A percentile compares a stretch with the other conserved stretches of the same genome.
These are phyloP conservation scores for Megacollybia marginata DNA, from an alignment of 768 basidiomycete species.

Conservation along the genomic window DNA sequence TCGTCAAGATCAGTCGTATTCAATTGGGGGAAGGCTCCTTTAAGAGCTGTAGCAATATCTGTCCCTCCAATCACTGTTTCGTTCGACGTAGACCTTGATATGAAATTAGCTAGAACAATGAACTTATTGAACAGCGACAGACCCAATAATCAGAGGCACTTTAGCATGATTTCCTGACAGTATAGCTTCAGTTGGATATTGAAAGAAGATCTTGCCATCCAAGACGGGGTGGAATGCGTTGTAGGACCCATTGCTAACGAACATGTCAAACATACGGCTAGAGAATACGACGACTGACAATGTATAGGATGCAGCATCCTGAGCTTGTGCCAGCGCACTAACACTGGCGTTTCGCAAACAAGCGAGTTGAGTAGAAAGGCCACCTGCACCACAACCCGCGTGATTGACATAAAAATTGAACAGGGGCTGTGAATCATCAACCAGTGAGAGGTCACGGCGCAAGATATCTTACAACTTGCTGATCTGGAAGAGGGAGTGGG, in stretches of 20 bases:
- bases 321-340: constrained; percentile 44
- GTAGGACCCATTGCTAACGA: constrained; percentile 31
- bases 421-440: constrained; percentile 27
- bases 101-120: not conserved
- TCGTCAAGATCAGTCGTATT: constrained; percentile 28
- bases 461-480: constrained; percentile 37
- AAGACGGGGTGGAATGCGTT: constrained; percentile 45
- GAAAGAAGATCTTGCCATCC: constrained; percentile 43
- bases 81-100: constrained; percentile 44
- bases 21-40: constrained; percentile 39
- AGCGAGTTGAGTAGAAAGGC: constrained; percentile 26
- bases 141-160: constrained; percentile 59
- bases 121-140: constrained; percentile 7
- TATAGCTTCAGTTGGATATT: constrained; percentile 42
- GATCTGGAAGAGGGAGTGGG: constrained; percentile 41
- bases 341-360: constrained; percentile 45
- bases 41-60: constrained; percentile 28
- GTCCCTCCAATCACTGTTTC: constrained; percentile 43
- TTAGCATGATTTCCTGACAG: constrained; percentile 34
- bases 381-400: constrained; percentile 40
- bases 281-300: constrained; percentile 23
- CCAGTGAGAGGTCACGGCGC: not conserved
- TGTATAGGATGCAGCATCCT: constrained; percentile 37
- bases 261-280: too few species aligned
- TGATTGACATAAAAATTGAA: constrained; percentile 43